These are phyloP conservation scores for Cyclanthera cordifolia DNA, from an alignment of 306 rosid genomes.

Conservation along the genomic window DNA sequence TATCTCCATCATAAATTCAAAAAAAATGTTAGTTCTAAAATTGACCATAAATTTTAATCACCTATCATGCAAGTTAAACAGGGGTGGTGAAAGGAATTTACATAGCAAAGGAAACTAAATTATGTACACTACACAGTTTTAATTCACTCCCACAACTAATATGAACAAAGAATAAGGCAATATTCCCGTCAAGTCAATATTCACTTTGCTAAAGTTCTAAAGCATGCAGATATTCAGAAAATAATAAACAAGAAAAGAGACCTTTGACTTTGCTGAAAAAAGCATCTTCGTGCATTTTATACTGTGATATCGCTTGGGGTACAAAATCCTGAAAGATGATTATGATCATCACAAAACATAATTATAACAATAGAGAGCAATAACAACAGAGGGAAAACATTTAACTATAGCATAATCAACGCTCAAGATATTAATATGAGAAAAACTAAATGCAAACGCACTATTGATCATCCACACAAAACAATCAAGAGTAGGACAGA, in stretches of 20 bases:
- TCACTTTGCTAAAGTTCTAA: neutral
- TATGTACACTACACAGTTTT: neutral
- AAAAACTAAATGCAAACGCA: neutral
- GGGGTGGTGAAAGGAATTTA: neutral
- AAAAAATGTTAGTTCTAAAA: neutral
- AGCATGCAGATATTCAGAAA: neutral
- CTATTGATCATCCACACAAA: neutral
- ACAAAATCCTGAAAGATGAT: constrained; percentile 39
- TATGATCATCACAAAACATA: neutral
- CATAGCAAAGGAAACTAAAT: neutral
- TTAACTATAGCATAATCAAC: neutral
- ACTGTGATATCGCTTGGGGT: constrained; percentile 32
- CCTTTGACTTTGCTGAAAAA: constrained; percentile 57
- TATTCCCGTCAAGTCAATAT: neutral
- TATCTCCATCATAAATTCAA: neutral
- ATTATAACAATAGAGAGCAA: neutral
- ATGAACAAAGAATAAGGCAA: neutral
- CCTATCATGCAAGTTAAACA: neutral
- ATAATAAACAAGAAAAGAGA: constrained; percentile 13
- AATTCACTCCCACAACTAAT: neutral
- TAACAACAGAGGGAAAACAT: neutral
- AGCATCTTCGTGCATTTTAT: constrained; percentile 45
- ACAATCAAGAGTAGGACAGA: neutral
- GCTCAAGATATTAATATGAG: neutral
- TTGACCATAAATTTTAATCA: neutral